phyloP scores from a whole-genome alignment of 805 yeast species.

The Candida lessepsii region DNA sequence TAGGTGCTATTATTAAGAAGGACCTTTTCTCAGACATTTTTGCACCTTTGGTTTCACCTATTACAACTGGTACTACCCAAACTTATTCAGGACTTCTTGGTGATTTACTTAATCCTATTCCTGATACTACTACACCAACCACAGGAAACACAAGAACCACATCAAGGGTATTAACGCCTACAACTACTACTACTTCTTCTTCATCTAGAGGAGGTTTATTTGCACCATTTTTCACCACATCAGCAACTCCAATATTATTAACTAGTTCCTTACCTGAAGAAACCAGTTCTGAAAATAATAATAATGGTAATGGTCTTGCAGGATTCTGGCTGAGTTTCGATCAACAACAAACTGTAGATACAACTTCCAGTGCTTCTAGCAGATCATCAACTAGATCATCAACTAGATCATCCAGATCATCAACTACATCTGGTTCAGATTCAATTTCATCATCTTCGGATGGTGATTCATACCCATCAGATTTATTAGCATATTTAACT shows the following conservation, averaged over 20 bases:
- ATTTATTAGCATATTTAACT: constrained; percentile 9
- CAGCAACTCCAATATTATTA: constrained; percentile 2
- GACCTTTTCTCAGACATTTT: constrained; percentile 4
- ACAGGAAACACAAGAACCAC: constrained; percentile 2
- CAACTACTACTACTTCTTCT: not conserved
- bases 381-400: not conserved
- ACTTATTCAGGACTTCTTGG: not conserved
- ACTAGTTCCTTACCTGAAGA: not conserved
- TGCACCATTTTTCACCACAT: not conserved
- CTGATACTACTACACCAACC: not conserved
- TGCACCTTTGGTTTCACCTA: constrained; percentile 5
- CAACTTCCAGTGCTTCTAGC: not conserved
- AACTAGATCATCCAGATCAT: not conserved
- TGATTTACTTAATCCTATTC: constrained; percentile 9
- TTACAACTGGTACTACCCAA: constrained; percentile 2
- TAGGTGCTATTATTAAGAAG: constrained; percentile 1
- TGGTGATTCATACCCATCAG: constrained; percentile 12
- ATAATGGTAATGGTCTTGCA: constrained; percentile 1
- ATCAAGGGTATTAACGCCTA: too few relatives aligned
- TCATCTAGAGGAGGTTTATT: not conserved
- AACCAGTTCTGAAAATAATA: not conserved
- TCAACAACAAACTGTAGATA: too few relatives aligned
- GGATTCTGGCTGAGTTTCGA: constrained; percentile 14
- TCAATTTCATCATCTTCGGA: not conserved
- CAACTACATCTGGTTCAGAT: not conserved